Base-by-base conservation (phyloP, 192 early-diverging fungal genomes). In the Rhizophagus sp. region DNA sequence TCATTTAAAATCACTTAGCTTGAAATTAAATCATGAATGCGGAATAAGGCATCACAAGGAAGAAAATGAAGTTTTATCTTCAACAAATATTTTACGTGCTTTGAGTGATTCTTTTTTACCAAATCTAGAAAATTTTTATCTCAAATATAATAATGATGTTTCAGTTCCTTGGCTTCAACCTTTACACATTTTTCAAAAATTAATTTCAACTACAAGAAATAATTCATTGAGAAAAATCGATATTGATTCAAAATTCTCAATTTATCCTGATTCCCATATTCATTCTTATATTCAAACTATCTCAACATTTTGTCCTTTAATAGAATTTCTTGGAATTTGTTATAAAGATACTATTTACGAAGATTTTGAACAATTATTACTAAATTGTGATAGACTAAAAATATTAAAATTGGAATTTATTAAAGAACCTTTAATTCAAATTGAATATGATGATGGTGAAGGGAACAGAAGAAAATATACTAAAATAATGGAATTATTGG, bases 361-460 rank as follows among this genome's bases (percentile, higher is more conserved):
- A 57, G 52, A 57, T 19, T 57, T 57, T 57, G 52, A 57, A 57
- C 52, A 57, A 57, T 57, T 57, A 57, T 57, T 57, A 57, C 15
- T 57, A 19, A 19, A 19, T 57, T 57, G 52, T 57, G 52, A 57
- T 57, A 57, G 19, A 57, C 5, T 57, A 5, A 57, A 57, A 57
- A 17, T 57, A 57, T 19, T 57, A 57, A 57, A 57, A 57, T 57
- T 57, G 19, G 52, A 57, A 57, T 57, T 57, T 15, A 57, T 57
- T 57, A 57, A 57, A 57, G 52, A 57, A 57, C 52, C 52, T 57
- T 57, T 57, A 57, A 57, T 57, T 57, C 52, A 57, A 57, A 57
- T 57, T 19, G 52, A 57, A 19, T 57, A 57, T 57, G 52, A 57
- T 19, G 52, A 57, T 57, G 52, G 52, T 57, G 52, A 57, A 19